Conservation (phyloP, 2,329 filamentous ascomycete genomes). For the Passalora sequoiae region DNA sequence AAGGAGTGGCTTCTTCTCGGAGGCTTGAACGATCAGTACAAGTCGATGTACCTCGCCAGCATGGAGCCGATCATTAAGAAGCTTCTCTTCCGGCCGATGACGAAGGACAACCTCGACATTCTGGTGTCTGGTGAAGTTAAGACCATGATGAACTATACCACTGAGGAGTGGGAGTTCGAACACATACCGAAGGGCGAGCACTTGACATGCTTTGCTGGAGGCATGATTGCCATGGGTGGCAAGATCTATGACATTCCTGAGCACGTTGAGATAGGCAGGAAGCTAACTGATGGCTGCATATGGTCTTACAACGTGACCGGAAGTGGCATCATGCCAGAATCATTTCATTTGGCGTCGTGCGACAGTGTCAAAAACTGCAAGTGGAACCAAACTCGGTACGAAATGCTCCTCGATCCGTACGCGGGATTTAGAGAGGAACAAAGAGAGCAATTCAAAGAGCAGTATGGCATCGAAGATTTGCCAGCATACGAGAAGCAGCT, state of each 20-base stretch:
- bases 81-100: conserved; percentile 74
- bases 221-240: conserved; percentile 52
- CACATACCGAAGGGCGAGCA: conserved; percentile 46
- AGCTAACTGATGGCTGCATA: conserved; percentile 52
- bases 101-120: conserved; percentile 62
- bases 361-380: conserved; percentile 36
- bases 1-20: conserved; percentile 70
- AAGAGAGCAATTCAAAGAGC: conserved; percentile 15
- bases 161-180: conserved; percentile 33
- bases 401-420: conserved; percentile 38
- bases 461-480: conserved; percentile 15
- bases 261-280: conserved; percentile 47
- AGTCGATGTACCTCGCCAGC: conserved; percentile 63
- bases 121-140: conserved; percentile 61
- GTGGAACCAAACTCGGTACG: conserved; percentile 43
- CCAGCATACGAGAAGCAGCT: conserved; percentile 10
- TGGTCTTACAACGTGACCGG: conserved; percentile 50
- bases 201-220: conserved; percentile 51
- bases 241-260: conserved; percentile 48
- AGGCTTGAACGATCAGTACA: conserved; percentile 67
- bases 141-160: conserved; percentile 41
- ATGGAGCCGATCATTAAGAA: conserved; percentile 65
- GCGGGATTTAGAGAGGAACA: conserved; percentile 20
- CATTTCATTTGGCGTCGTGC: conserved; percentile 42
- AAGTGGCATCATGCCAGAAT: conserved; percentile 53